Evolutionary conservation across 2,329 filamentous ascomycete species (phyloP), one percentile per base, ranked within the genome.

Genomic region (Penicillium sp.): DNA sequence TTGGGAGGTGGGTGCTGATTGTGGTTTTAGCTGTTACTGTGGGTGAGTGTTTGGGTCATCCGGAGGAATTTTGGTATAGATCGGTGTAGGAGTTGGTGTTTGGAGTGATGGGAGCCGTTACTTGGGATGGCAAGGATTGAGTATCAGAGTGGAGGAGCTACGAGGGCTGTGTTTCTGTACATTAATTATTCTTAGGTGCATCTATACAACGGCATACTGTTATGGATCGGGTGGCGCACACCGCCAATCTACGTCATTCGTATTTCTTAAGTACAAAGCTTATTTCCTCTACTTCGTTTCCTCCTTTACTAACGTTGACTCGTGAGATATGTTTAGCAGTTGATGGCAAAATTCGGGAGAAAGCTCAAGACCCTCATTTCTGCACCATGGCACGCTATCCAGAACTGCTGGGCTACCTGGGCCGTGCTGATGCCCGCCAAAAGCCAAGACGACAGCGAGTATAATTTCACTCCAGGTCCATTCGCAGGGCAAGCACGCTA

Each of bases 41-140:
- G 4, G 85, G 84, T 0, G 82, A 86, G 60, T 88, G 85, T 58
- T 75, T 87, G 15, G 81, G 80, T 0, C 84, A 87, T 58, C 71
- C 83, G 7, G 60, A 60, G n/a, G 75, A 71, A 15, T 78, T 81
- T 62, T 86, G 84, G 84, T 86, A 86, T 66, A 72, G 75, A 10
- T n/a, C 37, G 15, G 15, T 34, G 14, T 54, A 56, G 37, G 38
- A 22, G 55, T 17, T 37, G 31, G 12, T 15, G 11, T 10, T 34
- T 11, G 12, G 2, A 8, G 34, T 42, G 41, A 11, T 15, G 6
- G 42, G 25, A 25, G 25, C 20, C 25, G 5, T 25, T 25, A 28
- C 22, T 45, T 15, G 28, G 17, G 4, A 15, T 14, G 14, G 37
- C 22, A 20, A 35, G 35, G 34, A 31, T 17, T 0, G 6, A 3